Base-by-base conservation (phyloP, 2,329 filamentous ascomycete genomes). In the Akanthomyces uredinophilus region DNA sequence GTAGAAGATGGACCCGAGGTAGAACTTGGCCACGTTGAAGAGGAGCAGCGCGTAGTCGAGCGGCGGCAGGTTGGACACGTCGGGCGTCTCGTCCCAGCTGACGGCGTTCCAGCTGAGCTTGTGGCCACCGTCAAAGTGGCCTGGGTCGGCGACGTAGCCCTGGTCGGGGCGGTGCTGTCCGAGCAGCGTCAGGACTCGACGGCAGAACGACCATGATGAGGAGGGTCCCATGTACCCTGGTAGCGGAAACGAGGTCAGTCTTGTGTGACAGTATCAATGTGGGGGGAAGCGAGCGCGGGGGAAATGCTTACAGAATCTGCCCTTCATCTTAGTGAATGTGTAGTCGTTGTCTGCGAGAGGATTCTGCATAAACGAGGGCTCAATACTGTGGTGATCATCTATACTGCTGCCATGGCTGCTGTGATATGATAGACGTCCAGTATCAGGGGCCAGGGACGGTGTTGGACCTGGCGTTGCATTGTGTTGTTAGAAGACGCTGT, bases 191-290 rank as follows among this genome's bases (percentile, higher is more conserved):
- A 74, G 60, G 2, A 74, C 72, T 4, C 72, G 68, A 27, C 72
- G 70, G 54, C 71, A 73, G 51, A 74, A 74, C 4, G 72, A 73
- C 72, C 72, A 74, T 24, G 72, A 73, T 3, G 72, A 74, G 1
- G 72, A 72, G 2, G 72, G 72, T 1, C 72, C 72, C 69, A 73
- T 73, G 59, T 73, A 73, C 71, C 71, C 71, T 73, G 29, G 22
- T 14, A 11, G 52, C 20, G 4, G 50, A 29, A 14, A 2, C 8
- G 18, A 43, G 27, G 49, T 56, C n/a, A 53, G 59, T 22, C 13
- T 35, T 49, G 20, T 61, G 52, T 51, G 22, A 46, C 37, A 20
- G 47, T 37, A 14, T 4, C n/a, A n/a, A 41, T 2, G 46, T 18
- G 24, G 14, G n/a, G n/a, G 6, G 16, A n/a, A n/a, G n/a, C n/a